Conservation (phyloP, 768 basidiomycete genomes). For the Mrakia frigida region DNA sequence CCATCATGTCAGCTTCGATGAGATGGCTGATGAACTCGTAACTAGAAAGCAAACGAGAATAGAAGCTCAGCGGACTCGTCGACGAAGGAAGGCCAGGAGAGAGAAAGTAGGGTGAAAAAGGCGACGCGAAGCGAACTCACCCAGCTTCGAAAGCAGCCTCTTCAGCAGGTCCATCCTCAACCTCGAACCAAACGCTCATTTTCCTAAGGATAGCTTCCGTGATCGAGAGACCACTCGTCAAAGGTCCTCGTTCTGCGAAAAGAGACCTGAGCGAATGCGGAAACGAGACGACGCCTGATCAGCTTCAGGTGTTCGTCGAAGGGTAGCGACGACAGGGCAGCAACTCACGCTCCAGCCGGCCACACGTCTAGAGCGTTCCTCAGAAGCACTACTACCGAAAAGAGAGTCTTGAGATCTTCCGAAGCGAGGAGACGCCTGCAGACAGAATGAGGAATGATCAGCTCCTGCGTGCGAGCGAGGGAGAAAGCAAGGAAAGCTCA, state of each 20-base stretch:
- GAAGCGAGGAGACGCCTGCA: slow-evolving; percentile 55
- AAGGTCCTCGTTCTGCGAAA: slow-evolving; percentile 21
- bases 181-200: slow-evolving; percentile 66
- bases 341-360: slow-evolving; percentile 53
- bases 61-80: too few species aligned
- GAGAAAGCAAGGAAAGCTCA: slow-evolving; percentile 47
- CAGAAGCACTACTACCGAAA: slow-evolving; percentile 64
- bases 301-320: neutral
- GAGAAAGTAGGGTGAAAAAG: neutral
- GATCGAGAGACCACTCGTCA: slow-evolving; percentile 48
- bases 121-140: slow-evolving; percentile 13
- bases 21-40: slow-evolving; percentile 40
- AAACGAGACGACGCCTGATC: neutral
- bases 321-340: too few species aligned
- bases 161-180: slow-evolving; percentile 50
- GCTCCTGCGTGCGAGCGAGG: slow-evolving; percentile 47
- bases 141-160: slow-evolving; percentile 30
- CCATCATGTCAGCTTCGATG: slow-evolving; percentile 57
- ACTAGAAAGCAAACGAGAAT: slow-evolving; percentile 4
- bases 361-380: slow-evolving; percentile 64
- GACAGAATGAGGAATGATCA: neutral
- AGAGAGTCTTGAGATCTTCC: slow-evolving; percentile 57
- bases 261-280: neutral
- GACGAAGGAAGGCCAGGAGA: too few species aligned
- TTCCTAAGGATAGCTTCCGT: slow-evolving; percentile 64